Evolutionary conservation across 1,284 basidiomycete species (phyloP), one percentile per base, ranked within the genome.

Genomic region (Caloboletus firmus): DNA sequence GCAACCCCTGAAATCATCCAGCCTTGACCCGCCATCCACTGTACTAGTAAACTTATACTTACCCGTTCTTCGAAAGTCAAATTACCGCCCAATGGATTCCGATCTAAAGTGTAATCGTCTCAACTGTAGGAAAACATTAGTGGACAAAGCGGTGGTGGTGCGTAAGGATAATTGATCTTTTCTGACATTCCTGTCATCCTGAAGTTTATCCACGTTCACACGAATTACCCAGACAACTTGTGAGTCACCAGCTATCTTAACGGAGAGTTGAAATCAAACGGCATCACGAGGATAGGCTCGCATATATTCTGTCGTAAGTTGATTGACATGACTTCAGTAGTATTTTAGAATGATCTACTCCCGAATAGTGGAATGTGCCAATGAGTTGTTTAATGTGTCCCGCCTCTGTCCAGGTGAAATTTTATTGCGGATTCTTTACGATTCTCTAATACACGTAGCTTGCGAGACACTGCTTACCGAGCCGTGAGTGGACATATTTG

Each of bases 131-230:
- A 79, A 78, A 62, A 58, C 76, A 2, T 67, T 92, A 47, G 74
- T 75, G 2, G 89, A 91, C 62, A 91, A 89, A 69, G 89, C 89
- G 2, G 89, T 92, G 17, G 89, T 92, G 59, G 88, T 91, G 62
- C 70, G 87, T 76, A 18, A 28, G 12, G 36, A 46, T 24, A 45
- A 47, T 43, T 11, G 71, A 69, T 15, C 72, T 69, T n/a, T 72
- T 74, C 57, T 47, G 68, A 59, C 48, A 9, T 26, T 41, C 31
- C 8, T 32, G 49, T 22, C 37, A 30, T 48, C 39, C 30, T 20
- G n/a, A n/a, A n/a, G 26, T 40, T 57, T 41, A 52, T 39, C 34
- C 18, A 31, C 54, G 32, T 48, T 31, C 42, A n/a, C 37, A 39
- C 45, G 34, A 37, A 47, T 47, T 30, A 36, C 24, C 20, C 49